Base-by-base conservation (phyloP, 2,329 filamentous ascomycete species). In the Monosporascus sp. region DNA sequence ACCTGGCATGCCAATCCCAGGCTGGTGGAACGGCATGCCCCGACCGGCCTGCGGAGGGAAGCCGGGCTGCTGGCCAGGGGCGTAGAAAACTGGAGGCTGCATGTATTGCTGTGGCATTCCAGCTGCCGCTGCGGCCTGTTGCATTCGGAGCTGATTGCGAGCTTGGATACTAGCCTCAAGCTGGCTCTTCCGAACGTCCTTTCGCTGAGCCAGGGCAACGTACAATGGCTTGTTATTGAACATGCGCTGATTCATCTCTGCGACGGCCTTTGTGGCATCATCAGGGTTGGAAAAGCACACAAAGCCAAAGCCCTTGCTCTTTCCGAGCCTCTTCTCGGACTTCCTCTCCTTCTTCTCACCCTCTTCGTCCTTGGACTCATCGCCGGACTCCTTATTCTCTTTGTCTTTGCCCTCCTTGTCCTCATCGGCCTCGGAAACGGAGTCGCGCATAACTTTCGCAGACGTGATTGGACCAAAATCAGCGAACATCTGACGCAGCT, bases 171-270 rank as follows among this genome's bases (percentile, higher is more conserved):
- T 97, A 67, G 93, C 93, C 81, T 99, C 94, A 65, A 99, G 90
- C 81, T 97, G 94, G 79, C 86, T 96, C 85, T 97, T 96, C 76
- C 94, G 92, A 68, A 99, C 93, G 76, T 99, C 94, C 86, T 99
- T 99, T 78, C 94, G 93, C 82, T 99, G 94, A 60, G 94, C 94
- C 61, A 99, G 85, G 65, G 94, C 94, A 67, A 99, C 94, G 71
- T 99, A 99, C 57, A 99, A 82, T 54, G 94, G 94, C 86, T 99
- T 99, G 78, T 84, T 84, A 73, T 92, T 88, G 64, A 97, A 82
- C 94, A 99, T 99, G 75, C 94, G 91, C 82, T 97, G 93, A 82
- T 99, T 99, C 91, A 97, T 97, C 76, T 99, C 94, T 57, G 92
- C 91, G 60, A 99, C 93, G 61, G 94, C 94, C 85, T 97, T 97